Conservation (phyloP, 2,329 filamentous ascomycete genomes). For the Pseudogymnoascus sp. region DNA sequence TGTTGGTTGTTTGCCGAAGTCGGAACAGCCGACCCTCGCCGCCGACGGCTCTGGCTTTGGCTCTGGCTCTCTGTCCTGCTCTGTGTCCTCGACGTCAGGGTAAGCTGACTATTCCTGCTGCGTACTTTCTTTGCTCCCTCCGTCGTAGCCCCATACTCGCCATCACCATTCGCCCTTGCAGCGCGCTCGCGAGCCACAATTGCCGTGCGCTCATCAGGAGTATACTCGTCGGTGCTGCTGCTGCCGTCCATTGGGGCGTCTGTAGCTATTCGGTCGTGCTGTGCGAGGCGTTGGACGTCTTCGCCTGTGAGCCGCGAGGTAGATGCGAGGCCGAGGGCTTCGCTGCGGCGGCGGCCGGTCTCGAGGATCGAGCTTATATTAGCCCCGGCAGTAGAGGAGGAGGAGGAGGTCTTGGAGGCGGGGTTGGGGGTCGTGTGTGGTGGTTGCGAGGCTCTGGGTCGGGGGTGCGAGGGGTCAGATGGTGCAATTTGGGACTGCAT, state of each 20-base stretch:
- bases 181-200: constrained; percentile 24
- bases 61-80: background rate
- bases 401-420: background rate
- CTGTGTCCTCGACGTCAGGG: background rate
- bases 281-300: background rate
- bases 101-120: background rate
- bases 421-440: background rate
- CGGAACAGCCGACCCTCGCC: background rate
- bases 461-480: background rate
- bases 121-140: background rate
- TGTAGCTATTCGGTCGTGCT: background rate
- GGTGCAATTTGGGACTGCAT: background rate
- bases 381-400: background rate
- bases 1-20: background rate
- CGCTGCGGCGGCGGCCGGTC: constrained; percentile 2
- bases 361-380: constrained; percentile 1
- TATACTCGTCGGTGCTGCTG: background rate
- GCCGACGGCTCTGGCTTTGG: background rate
- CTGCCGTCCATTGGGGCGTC: background rate
- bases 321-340: background rate
- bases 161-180: background rate
- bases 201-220: constrained; percentile 24
- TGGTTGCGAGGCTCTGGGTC: background rate
- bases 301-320: background rate
- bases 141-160: background rate